phyloP scores from a whole-genome alignment of 2,329 filamentous ascomycete species.

The Tolypocladium guangdongense region DNA sequence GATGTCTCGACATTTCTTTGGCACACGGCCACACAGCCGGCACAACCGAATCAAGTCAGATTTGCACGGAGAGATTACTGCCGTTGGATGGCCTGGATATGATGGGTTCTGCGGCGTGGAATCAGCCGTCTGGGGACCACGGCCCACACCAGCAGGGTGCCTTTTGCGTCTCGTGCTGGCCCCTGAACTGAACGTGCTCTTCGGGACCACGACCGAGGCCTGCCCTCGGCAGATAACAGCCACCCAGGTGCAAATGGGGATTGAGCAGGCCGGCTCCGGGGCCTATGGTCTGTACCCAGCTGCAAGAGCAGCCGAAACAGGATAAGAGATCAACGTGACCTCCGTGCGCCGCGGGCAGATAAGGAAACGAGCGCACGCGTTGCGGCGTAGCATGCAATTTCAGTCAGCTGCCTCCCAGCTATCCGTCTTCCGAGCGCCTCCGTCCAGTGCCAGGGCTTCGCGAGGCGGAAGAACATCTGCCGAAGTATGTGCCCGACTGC shows the following conservation, averaged over 20 bases:
- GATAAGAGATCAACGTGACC: neutral
- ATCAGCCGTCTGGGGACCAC: conserved; percentile 3
- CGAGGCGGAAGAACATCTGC: neutral
- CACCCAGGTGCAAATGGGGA: neutral
- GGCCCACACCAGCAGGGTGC: conserved; percentile 1
- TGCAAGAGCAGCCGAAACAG: neutral
- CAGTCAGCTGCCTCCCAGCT: neutral
- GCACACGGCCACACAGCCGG: conserved; percentile 18
- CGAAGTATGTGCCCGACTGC: neutral
- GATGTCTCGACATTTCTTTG: conserved; percentile 22
- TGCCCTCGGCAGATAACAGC: neutral
- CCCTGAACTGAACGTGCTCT: neutral
- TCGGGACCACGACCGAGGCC: neutral
- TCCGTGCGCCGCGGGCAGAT: neutral
- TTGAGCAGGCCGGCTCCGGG: neutral
- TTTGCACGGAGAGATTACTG: conserved; percentile 19
- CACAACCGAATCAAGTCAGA: conserved; percentile 14
- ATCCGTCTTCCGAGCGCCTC: neutral
- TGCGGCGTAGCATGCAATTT: neutral
- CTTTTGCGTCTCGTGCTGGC: neutral
- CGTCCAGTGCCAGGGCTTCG: neutral
- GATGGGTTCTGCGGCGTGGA: conserved; percentile 13
- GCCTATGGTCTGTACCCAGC: neutral
- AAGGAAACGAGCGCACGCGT: neutral
- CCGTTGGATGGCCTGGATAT: conserved; percentile 15